Conservation (phyloP, 257 asterid species). For the Solanum microdontum region DNA sequence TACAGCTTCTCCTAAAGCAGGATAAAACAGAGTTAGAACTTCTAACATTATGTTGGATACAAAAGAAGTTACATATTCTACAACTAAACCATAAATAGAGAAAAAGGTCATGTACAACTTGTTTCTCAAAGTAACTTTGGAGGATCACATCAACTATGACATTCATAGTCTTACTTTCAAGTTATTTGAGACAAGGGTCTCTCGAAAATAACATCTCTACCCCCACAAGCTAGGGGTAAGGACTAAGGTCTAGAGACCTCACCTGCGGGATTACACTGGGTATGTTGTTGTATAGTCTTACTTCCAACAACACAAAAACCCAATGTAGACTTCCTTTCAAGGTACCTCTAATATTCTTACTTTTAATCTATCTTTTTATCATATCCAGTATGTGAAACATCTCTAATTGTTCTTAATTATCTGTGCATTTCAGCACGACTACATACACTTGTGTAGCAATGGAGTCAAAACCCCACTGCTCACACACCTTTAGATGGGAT, state of each 20-base stretch:
- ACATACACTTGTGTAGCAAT: not conserved
- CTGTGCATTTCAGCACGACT: not conserved
- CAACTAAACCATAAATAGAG: not conserved
- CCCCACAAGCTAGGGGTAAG: not conserved
- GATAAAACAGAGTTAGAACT: not conserved
- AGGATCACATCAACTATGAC: not conserved
- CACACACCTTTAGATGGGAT: constrained; percentile 16
- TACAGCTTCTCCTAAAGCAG: not conserved
- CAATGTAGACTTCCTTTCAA: not conserved
- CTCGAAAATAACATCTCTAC: not conserved
- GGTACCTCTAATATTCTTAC: not conserved
- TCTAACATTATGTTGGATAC: not conserved
- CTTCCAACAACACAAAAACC: not conserved
- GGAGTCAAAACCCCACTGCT: constrained; percentile 17
- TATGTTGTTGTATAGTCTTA: not conserved
- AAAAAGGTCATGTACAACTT: not conserved
- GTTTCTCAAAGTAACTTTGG: not conserved
- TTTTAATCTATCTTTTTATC: not conserved
- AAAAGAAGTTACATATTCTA: not conserved
- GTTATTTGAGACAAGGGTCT: not conserved
- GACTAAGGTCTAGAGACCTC: not conserved
- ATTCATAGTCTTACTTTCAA: not conserved
- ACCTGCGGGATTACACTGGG: not conserved
- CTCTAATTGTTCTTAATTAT: not conserved
- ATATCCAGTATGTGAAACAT: not conserved